Evolutionary conservation across 1,139 yeast species (phyloP).

Genomic region (Lodderomyces orthopsilosis): DNA sequence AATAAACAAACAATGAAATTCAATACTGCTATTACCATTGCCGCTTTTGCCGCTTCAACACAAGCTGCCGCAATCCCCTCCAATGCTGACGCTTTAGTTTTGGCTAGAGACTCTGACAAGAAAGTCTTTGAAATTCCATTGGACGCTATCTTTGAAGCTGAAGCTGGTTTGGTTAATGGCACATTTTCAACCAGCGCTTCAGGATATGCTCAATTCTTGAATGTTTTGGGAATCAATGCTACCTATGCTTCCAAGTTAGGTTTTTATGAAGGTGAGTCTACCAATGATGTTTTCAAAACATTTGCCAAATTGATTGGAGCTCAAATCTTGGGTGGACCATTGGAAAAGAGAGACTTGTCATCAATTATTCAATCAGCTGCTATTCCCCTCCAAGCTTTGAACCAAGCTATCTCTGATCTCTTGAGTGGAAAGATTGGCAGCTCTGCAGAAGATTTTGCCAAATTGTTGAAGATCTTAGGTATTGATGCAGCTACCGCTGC

Average conservation of each 20-base stretch:
- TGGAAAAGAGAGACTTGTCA: neutral
- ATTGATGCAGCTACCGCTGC: conserved; percentile 2
- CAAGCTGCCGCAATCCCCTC: conserved; percentile 5
- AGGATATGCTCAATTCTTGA: conserved; percentile 5
- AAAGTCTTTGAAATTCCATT: neutral
- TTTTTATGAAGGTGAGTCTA: neutral
- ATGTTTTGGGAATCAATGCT: conserved; percentile 1
- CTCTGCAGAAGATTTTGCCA: neutral
- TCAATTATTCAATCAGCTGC: neutral
- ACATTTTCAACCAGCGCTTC: conserved; percentile 3
- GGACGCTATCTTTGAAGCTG: neutral
- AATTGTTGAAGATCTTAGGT: neutral
- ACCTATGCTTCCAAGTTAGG: neutral
- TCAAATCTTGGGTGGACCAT: neutral
- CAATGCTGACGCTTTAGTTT: neutral
- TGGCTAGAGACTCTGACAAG: neutral
- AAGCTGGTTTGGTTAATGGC: neutral
- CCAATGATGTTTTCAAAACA: neutral
- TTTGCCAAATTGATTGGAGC: neutral
- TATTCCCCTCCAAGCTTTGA: neutral
- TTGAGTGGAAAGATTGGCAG: neutral
- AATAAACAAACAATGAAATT: neutral
- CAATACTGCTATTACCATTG: neutral
- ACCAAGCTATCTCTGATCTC: neutral
- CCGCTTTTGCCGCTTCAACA: conserved; percentile 3